These are phyloP conservation scores for Anisodus tanguticus DNA, from an alignment of 257 asterid genomes.

Conservation along the genomic window DNA sequence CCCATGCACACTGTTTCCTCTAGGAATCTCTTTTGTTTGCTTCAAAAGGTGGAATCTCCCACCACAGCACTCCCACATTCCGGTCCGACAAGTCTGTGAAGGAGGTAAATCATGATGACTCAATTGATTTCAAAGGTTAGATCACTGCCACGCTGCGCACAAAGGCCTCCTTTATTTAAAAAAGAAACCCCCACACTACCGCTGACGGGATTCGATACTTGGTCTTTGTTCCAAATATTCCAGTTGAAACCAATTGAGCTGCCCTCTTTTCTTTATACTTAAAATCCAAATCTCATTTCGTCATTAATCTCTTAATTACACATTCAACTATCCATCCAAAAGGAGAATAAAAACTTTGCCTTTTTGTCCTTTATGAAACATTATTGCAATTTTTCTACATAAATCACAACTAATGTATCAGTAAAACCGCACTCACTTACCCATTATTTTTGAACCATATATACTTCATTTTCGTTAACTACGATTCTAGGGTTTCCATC, in stretches of 20 bases:
- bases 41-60: too few species aligned
- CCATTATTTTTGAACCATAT: background rate
- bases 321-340: background rate
- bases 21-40: background rate
- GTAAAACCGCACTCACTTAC: too few species aligned
- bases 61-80: too few species aligned
- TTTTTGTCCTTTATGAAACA: constrained; percentile 23
- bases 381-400: background rate
- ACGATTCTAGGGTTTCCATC: background rate
- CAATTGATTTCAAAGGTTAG: too few species aligned
- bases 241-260: too few species aligned
- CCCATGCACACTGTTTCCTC: constrained; percentile 22
- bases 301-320: background rate
- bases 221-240: too few species aligned
- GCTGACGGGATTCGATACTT: too few species aligned
- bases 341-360: background rate
- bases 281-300: background rate
- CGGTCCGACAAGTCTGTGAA: too few species aligned
- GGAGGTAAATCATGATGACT: too few species aligned
- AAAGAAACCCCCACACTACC: too few species aligned
- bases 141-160: too few species aligned
- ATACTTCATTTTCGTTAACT: background rate
- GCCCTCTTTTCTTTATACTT: background rate
- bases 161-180: too few species aligned
- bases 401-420: background rate